Evolutionary conservation across 805 yeast species (phyloP).

Genomic region (Zygotorulaspora danielsina): DNA sequence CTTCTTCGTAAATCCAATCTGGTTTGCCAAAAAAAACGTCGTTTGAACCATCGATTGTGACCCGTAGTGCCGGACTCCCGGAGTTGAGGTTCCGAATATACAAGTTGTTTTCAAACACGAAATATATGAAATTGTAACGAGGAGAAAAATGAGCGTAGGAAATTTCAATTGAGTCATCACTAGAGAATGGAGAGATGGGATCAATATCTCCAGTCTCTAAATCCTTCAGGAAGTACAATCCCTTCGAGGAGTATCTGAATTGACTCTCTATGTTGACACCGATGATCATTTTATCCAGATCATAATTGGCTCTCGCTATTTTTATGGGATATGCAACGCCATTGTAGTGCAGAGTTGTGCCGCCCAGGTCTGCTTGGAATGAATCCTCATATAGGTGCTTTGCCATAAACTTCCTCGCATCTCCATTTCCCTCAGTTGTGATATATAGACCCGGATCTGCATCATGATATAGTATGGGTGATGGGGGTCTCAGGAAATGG

Average conservation of each 20-base stretch:
- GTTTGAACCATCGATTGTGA: slow-evolving; percentile 47
- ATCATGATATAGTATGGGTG: slow-evolving; percentile 19
- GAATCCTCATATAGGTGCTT: slow-evolving; percentile 33
- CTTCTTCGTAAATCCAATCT: slow-evolving; percentile 86
- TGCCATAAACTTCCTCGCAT: slow-evolving; percentile 23
- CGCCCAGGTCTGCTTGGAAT: slow-evolving; percentile 24
- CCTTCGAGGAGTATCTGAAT: slow-evolving; percentile 68
- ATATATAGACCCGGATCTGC: slow-evolving; percentile 46
- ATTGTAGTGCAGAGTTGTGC: slow-evolving; percentile 39
- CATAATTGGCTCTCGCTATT: slow-evolving; percentile 42
- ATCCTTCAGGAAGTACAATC: slow-evolving; percentile 60
- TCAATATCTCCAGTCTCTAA: slow-evolving; percentile 35
- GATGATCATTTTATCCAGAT: slow-evolving; percentile 49
- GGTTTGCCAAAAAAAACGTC: slow-evolving; percentile 63
- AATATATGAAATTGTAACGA: slow-evolving; percentile 49
- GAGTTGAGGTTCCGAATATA: slow-evolving; percentile 42
- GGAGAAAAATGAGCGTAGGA: slow-evolving; percentile 61
- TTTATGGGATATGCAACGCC: slow-evolving; percentile 41
- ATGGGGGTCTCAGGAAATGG: slow-evolving; percentile 28
- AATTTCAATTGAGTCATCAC: slow-evolving; percentile 24
- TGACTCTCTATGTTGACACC: slow-evolving; percentile 46
- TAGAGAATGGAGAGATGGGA: slow-evolving; percentile 29
- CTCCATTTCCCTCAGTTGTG: slow-evolving; percentile 16
- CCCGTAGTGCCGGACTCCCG: slow-evolving; percentile 10
- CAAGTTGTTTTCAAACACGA: slow-evolving; percentile 52